Percentiles rank a stretch among this genome's conserved stretches.
Conservation (phyloP, 306 rosid species). For the Malus asiatica region DNA sequence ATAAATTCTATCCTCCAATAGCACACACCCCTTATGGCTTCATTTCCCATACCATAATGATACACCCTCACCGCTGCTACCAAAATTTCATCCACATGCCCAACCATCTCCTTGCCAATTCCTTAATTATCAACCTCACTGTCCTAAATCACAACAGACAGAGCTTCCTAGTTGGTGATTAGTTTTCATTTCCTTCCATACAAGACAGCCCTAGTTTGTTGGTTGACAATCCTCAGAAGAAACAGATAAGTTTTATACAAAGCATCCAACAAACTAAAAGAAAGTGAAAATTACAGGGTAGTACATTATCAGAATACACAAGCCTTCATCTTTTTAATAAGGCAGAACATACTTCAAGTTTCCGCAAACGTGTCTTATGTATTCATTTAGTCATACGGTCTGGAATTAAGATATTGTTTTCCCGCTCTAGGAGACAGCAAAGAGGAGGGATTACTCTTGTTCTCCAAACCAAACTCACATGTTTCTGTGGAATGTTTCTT, state of each 20-base stretch:
- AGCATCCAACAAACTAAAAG: background rate
- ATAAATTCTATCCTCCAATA: background rate
- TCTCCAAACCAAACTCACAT: background rate
- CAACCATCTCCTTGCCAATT: background rate
- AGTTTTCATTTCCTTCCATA: background rate
- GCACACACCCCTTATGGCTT: background rate
- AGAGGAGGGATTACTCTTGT: background rate
- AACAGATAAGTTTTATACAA: background rate
- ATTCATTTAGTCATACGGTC: background rate
- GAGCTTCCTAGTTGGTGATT: background rate
- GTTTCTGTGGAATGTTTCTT: background rate
- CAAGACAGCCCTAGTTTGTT: background rate
- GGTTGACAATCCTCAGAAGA: background rate
- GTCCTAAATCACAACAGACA: background rate
- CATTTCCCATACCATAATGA: background rate
- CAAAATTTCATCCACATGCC: background rate
- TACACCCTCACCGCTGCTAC: background rate
- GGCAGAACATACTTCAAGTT: background rate
- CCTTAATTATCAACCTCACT: background rate
- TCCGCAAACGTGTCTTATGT: background rate
- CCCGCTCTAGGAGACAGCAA: background rate
- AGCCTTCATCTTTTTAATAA: background rate
- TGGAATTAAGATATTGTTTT: background rate
- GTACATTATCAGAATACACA: background rate
- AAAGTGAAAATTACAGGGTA: background rate